Evolutionary conservation across 2,329 filamentous ascomycete genomes (phyloP).

Genomic region (Rutstroemia sp.): DNA sequence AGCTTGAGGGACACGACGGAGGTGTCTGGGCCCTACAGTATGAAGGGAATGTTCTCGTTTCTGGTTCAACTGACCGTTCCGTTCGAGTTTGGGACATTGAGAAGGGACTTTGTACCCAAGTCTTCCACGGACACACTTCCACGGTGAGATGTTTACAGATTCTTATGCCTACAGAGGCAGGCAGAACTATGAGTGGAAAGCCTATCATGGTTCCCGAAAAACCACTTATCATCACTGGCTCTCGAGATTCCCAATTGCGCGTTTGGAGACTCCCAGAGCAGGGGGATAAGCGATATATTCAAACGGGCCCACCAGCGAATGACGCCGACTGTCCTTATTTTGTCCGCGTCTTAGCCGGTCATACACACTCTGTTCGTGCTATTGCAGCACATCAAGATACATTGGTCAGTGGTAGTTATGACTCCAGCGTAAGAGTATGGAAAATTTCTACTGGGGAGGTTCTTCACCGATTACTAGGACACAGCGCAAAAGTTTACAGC

Average conservation of each 20-base stretch:
- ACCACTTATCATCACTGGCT: constrained; percentile 94
- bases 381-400: constrained; percentile 94
- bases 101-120: constrained; percentile 82
- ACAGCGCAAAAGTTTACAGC: constrained; percentile 91
- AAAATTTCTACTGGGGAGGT: constrained; percentile 92
- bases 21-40: constrained; percentile 98
- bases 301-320: constrained; percentile 66
- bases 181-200: constrained; percentile 62
- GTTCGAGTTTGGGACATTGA: constrained; percentile 99
- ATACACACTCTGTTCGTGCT: constrained; percentile 88
- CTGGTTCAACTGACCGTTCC: constrained; percentile 89
- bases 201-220: constrained; percentile 87
- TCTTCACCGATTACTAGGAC: constrained; percentile 75
- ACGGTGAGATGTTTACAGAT: constrained; percentile 96
- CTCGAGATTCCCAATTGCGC: constrained; percentile 84
- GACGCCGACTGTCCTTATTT: constrained; percentile 89
- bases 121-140: constrained; percentile 96
- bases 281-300: constrained; percentile 69
- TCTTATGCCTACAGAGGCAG: constrained; percentile 67
- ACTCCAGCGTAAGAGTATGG: constrained; percentile 93
- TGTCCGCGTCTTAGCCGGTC: constrained; percentile 76
- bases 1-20: constrained; percentile 87
- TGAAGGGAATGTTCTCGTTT: constrained; percentile 89
- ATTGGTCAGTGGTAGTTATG: constrained; percentile 95
- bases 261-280: constrained; percentile 90